Base-by-base conservation (phyloP, 805 yeast genomes). In the Suhomyces sp. region DNA sequence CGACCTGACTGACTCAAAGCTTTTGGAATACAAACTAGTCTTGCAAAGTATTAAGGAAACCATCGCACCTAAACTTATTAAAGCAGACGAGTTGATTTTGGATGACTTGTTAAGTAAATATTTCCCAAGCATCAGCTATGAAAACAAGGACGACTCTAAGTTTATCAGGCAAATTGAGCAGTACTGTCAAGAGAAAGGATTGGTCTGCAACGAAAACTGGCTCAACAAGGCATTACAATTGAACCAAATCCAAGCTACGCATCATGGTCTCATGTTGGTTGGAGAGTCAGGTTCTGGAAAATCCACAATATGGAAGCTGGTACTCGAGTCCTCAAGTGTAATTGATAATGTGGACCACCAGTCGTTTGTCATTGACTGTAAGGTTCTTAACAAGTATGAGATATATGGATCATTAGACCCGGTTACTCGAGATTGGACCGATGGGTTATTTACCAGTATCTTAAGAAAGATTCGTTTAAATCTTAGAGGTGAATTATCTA, bases 341-440 rank as follows among this genome's bases (percentile, higher is more conserved):
- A 5, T 69, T 0, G 76, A 74, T 4, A 68, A 65, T 0, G 54
- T 60, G 1, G 83, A 77, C 6, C 73, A 72, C 45, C 62, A 75
- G 0, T 58, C 66, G 5, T 77, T 77, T 54, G 67, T 72, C 1
- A 79, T 93, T 46, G 96, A 92, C 64, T 85, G 96, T 1, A 91
- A 92, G 60, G 88, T 88, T 0, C 57, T 89, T 53, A 66, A 82
- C 0, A 93, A 92, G 61, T 82, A 77, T 3, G 71, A 76, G 0
- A 68, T 93, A 1, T 89, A 80, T 64, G 98, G 98, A 1, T 59
- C 69, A 2, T 66, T 92, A 35, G 96, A 92, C 58, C 68, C 79
- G 1, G 77, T 89, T 0, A 91, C 97, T 0, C 72, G 96, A 29
- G 97, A 93, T 50, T 93, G 97, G 97, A 81, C 80, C 1, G 98